Evolutionary conservation across 1,284 basidiomycete genomes (phyloP).

Genomic region (Cutaneotrichosporon sp.): DNA sequence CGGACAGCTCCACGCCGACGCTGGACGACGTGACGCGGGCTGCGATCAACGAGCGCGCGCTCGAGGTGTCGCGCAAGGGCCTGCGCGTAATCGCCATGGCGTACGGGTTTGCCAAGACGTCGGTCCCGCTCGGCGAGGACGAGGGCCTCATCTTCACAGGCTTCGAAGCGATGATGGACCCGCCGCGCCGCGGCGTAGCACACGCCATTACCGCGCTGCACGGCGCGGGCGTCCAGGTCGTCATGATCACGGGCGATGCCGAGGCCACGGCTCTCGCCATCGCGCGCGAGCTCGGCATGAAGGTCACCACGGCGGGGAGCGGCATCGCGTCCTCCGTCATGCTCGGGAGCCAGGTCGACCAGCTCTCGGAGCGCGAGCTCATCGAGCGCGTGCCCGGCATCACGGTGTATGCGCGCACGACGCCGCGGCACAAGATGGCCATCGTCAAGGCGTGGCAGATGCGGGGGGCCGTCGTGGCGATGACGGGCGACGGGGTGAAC

Average conservation of each 20-base stretch:
- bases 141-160: constrained; percentile 77
- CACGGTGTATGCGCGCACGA: constrained; percentile 89
- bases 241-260: constrained; percentile 98
- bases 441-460: constrained; percentile 90
- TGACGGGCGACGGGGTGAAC: constrained; percentile 98
- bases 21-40: constrained; percentile 65
- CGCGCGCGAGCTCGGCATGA: constrained; percentile 80
- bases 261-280: constrained; percentile 87
- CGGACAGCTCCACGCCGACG: constrained; percentile 71
- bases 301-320: constrained; percentile 27
- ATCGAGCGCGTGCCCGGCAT: constrained; percentile 73
- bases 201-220: constrained; percentile 77
- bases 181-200: constrained; percentile 86
- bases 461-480: constrained; percentile 83
- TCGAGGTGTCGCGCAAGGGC: constrained; percentile 66
- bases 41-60: constrained; percentile 66
- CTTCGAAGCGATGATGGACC: constrained; percentile 92
- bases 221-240: constrained; percentile 81
- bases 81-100: constrained; percentile 87
- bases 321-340: constrained; percentile 52
- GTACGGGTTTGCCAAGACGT: constrained; percentile 58
- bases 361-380: constrained; percentile 71
- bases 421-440: constrained; percentile 94
- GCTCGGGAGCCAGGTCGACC: constrained; percentile 83
- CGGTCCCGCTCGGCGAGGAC: constrained; percentile 43